Percentiles rank a stretch among this genome's conserved stretches.
These are phyloP conservation scores for Heliamphora exappendiculata DNA, from an alignment of 148 eudicot species.

Conservation along the genomic window DNA sequence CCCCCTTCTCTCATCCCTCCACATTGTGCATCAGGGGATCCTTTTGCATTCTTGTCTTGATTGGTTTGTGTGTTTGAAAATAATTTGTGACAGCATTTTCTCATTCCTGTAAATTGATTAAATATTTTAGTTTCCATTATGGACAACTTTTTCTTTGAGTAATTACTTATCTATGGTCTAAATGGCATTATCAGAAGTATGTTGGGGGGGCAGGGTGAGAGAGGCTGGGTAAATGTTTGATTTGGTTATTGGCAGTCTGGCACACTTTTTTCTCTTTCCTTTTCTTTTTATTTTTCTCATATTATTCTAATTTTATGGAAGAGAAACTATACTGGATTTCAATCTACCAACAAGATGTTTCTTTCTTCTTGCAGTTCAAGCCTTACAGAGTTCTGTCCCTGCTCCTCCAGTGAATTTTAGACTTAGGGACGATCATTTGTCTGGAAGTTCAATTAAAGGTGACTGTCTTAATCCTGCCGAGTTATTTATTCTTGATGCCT, in stretches of 20 bases:
- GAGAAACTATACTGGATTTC: not conserved
- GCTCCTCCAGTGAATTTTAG: constrained; percentile 62
- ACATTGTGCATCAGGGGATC: no score
- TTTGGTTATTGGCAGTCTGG: not conserved
- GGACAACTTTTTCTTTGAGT: no score
- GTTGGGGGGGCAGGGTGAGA: not conserved
- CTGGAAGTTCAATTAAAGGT: constrained; percentile 90
- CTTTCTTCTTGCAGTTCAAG: constrained; percentile 46
- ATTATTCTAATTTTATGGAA: not conserved
- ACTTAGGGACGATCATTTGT: constrained; percentile 68
- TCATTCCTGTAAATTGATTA: no score
- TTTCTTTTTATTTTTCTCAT: not conserved
- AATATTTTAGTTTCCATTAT: no score
- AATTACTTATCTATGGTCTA: no score
- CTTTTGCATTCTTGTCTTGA: no score
- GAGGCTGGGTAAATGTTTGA: not conserved
- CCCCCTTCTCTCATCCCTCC: no score
- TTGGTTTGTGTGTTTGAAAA: no score
- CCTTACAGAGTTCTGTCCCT: constrained; percentile 70
- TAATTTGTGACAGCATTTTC: no score
- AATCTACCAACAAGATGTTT: constrained; percentile 8
- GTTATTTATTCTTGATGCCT: not conserved
- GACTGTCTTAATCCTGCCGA: not conserved
- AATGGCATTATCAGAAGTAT: not conserved
- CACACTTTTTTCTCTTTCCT: not conserved